Base-by-base conservation (phyloP, 352 stramenopile species). In the Globisporangium cylindrosporum region DNA sequence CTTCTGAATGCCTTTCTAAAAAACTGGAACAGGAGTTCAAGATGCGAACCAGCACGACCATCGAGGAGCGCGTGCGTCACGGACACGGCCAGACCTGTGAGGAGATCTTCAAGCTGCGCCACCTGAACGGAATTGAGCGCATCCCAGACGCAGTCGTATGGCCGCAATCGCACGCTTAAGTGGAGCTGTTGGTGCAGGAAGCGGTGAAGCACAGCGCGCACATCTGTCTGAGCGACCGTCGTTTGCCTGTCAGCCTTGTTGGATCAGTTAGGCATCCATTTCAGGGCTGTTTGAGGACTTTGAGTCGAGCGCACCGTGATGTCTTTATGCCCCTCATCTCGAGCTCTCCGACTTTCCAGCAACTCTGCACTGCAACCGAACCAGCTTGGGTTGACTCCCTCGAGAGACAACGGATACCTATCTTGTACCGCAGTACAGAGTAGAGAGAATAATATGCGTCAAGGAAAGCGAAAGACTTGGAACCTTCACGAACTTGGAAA, bases 71-170 rank as follows among this genome's bases (percentile, higher is more conserved):
- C 14, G 76, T 93, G 56, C 81, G 81, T 53, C 84, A 91, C 64
- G 77, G 77, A 15, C 82, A 92, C 59, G 84, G 84, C 34, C 85
- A 93, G 71, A 93, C 85, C 1, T 93, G 85, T 66, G 82, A 89
- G 41, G 82, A 93, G 62, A 76, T 93, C 36, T 93, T 83, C 64
- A 66, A 71, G 36, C 69, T 93, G 34, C 81, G 85, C 22, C 73
- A 89, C 43, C 57, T 73, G 7, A 66, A 64, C 0, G 53, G 80
- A 8, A 70, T 90, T 4, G 76, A 79, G 9, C 81, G 93, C 46
- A 73, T 98, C 49, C 94, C 94, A 3, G 96, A 99, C 75, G 87
- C 78, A 22, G 94, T 99, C 38, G 81, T 98, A 54, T 98, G 91
- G 90, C 90, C 94, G 5, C 68, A 67, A 15, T 88, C 67, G 25